Conservation (phyloP, 768 basidiomycete genomes). For the Mycena epipterygia region DNA sequence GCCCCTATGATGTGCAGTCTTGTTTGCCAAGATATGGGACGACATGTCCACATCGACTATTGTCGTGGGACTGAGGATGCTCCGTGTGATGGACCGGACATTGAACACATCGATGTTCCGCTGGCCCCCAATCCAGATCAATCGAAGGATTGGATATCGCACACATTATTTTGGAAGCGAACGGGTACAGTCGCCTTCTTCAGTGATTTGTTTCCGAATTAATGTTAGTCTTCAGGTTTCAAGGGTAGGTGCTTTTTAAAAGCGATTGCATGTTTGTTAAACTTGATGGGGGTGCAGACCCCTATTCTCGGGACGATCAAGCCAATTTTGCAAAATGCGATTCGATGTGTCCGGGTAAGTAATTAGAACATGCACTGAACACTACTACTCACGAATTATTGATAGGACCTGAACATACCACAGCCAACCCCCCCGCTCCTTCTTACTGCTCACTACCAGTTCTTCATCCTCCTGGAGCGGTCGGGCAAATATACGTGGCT, state of each 20-base stretch:
- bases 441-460: conserved; percentile 69
- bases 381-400: background rate
- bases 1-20: conserved; percentile 76
- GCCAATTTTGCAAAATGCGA: conserved; percentile 68
- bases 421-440: conserved; percentile 55
- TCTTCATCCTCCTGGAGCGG: conserved; percentile 57
- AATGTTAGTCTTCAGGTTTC: conserved; percentile 57
- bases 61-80: conserved; percentile 57
- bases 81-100: conserved; percentile 57
- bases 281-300: conserved; percentile 53
- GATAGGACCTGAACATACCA: conserved; percentile 65
- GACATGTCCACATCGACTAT: conserved; percentile 70
- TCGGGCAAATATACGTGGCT: conserved; percentile 6
- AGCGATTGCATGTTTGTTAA: background rate
- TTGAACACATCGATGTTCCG: conserved; percentile 57
- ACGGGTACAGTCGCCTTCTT: background rate
- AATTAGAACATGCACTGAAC: background rate
- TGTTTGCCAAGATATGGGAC: conserved; percentile 65
- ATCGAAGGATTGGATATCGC: conserved; percentile 68
- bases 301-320: conserved; percentile 72
- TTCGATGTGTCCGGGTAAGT: conserved; percentile 63
- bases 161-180: conserved; percentile 68
- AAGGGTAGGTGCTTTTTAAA: conserved; percentile 51
- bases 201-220: background rate
- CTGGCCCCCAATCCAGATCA: conserved; percentile 61